Evolutionary conservation across 345 rosid genomes (phyloP).

Genomic region (Durio zibethinus): DNA sequence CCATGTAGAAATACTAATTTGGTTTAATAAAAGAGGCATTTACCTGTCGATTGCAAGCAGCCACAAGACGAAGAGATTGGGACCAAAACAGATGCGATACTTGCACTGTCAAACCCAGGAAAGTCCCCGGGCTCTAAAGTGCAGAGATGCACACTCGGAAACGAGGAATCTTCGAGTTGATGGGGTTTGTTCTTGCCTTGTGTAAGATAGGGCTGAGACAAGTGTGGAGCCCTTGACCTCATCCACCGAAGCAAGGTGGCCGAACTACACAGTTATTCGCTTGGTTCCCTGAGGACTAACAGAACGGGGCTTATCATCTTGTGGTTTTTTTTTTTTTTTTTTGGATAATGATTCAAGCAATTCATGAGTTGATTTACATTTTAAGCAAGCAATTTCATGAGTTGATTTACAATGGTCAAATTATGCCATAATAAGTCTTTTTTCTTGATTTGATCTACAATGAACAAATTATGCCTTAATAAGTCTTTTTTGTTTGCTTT

Average conservation of each 20-base stretch:
- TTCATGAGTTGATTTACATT: too few relatives aligned
- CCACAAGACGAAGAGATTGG: background rate
- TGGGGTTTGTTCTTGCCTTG: background rate
- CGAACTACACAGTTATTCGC: background rate
- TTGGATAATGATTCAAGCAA: background rate
- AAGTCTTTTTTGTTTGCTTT: too few relatives aligned
- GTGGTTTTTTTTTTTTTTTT: background rate
- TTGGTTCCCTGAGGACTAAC: background rate
- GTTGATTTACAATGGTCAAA: too few relatives aligned
- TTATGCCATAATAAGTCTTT: too few relatives aligned
- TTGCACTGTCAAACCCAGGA: background rate
- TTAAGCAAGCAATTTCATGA: too few relatives aligned
- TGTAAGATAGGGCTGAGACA: background rate
- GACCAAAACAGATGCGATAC: background rate
- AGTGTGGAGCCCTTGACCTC: background rate
- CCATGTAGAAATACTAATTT: too few relatives aligned
- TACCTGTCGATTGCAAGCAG: rapidly evolving
- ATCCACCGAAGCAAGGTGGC: background rate
- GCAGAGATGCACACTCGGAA: slow-evolving; percentile 11
- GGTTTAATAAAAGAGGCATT: background rate
- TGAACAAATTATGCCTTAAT: too few relatives aligned
- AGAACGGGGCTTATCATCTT: slow-evolving; percentile 12
- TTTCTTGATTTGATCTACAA: too few relatives aligned
- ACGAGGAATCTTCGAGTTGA: background rate
- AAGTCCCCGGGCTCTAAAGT: background rate